These are phyloP conservation scores for Clonostachys sp. DNA, from an alignment of 2,329 filamentous ascomycete genomes.

Conservation along the genomic window DNA sequence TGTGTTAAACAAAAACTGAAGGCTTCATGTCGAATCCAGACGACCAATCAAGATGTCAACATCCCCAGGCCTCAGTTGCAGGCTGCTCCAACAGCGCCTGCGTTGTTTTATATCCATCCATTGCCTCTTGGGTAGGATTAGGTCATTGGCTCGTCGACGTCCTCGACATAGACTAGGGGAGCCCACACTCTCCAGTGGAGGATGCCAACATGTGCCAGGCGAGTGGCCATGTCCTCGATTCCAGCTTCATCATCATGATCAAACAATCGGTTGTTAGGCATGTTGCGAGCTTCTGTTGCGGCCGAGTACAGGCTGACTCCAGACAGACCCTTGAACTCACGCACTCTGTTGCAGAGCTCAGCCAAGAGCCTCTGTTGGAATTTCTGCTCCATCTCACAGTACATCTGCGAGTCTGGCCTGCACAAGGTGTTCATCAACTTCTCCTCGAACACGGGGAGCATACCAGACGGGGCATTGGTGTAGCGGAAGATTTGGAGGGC, in stretches of 20 bases:
- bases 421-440: slow-evolving; percentile 39
- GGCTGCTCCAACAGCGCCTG: too few relatives aligned
- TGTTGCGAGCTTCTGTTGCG: slow-evolving; percentile 34
- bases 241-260: slow-evolving; percentile 37
- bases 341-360: slow-evolving; percentile 43
- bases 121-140: too few relatives aligned
- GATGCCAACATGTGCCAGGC: slow-evolving; percentile 77
- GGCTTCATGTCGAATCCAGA: too few relatives aligned
- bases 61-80: slow-evolving; percentile 3
- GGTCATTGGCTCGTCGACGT: slow-evolving; percentile 18
- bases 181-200: slow-evolving; percentile 91
- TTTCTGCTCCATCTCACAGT: slow-evolving; percentile 41
- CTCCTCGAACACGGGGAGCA: slow-evolving; percentile 43
- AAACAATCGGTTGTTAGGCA: slow-evolving; percentile 20
- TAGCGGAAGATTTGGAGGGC: slow-evolving; percentile 56
- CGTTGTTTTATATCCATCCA: too few relatives aligned
- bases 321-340: slow-evolving; percentile 46
- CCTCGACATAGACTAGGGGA: slow-evolving; percentile 61
- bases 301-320: slow-evolving; percentile 50
- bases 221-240: slow-evolving; percentile 66
- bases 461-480: slow-evolving; percentile 42
- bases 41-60: too few relatives aligned
- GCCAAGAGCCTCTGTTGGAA: slow-evolving; percentile 44
- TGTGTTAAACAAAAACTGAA: neutral
- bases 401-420: slow-evolving; percentile 34